Base-by-base conservation (phyloP, 2,329 filamentous ascomycete genomes). In the Pseudopithomyces chartarum region DNA sequence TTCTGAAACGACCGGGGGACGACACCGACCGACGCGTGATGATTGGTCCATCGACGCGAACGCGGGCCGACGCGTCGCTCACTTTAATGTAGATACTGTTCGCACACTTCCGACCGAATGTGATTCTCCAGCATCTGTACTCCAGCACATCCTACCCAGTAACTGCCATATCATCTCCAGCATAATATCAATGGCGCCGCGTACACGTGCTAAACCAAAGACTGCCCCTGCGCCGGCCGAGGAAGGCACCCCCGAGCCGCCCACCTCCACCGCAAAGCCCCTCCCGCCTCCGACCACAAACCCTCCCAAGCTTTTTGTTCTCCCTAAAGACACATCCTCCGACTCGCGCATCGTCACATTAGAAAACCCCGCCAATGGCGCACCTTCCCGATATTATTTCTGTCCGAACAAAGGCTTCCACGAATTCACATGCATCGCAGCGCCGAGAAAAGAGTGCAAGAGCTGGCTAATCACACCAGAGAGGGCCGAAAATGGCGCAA, bases 391-490 rank as follows among this genome's bases (percentile, higher is more conserved):
- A 58, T 88, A 87, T 64, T 81, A 82, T 57, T 85, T 86, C 65
- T 87, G 85, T 59, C 85, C 86, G 0, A 71, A 80, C 23, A 79
- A 78, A 19, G 86, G 86, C 3, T 76, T 88, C 54, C 84, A 83
- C 66, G 86, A 89, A 62, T 87, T 89, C 68, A 88, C 83, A 2
- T 79, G 79, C 52, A 78, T 88, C 52, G 74, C 80, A 8, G 78
- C 83, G 4, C 78, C 84, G 2, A 79, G 80, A 58, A 79, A 76
- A 19, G 73, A 76, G 34, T 80, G 80, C 48, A 78, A 80, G 56
- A 88, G 86, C 67, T 84, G 85, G 70, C 73, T 89, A 4, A 79
- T 87, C 42, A 63, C 67, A 42, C 58, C 61, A 1, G 59, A 66
- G 22, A 58, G 68, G 40, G 29, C 26, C 32, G 40, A 53, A 5